Base-by-base conservation (phyloP, 305 asterid genomes). In the Striga hermonthica region DNA sequence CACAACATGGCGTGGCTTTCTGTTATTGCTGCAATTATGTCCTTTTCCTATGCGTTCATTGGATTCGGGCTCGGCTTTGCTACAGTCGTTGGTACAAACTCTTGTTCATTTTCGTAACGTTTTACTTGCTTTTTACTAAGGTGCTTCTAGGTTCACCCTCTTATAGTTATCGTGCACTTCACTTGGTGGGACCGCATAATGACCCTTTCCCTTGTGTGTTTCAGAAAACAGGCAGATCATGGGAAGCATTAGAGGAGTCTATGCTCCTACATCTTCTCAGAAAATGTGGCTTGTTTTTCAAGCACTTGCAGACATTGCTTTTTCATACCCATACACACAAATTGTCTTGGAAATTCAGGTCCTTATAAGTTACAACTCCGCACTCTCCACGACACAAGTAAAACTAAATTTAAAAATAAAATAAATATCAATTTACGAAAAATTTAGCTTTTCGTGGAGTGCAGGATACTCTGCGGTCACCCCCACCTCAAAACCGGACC, bases 1-100 rank as follows among this genome's bases (percentile, higher is more conserved):
- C 85, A 75, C 63, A 70, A 73, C 72, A 77, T 80, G 82, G 74
- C 75, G 2, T 77, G 78, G 77, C 80, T 80, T 4, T 80, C 85
- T 44, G 68, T 80, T 40, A 44, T 80, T 44, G 82, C 82, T 55
- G 80, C 85, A 52, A 66, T 77, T 54, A 80, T 80, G 85, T 80
- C 85, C 22, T 80, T 80, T 36, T 53, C 68, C 61, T 80, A 80
- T 52, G 75, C 85, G 43, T 70, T 71, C 64, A 80, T 75, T 66
- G 85, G 85, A 41, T 9, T 73, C 1, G 80, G 77, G 31, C 85
- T 80, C 12, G 82, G 82, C 48, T 67, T 75, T 35, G 73, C 80
- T 9, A 77, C 67, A 3, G 73, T 64, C 8, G 9, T 80, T 55
- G 75, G 80, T 79, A 14, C 56, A 49, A 47, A 22, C 31, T 22